Evolutionary conservation across 2,329 filamentous ascomycete genomes (phyloP).

Genomic region (Pseudocercospora eumusae): DNA sequence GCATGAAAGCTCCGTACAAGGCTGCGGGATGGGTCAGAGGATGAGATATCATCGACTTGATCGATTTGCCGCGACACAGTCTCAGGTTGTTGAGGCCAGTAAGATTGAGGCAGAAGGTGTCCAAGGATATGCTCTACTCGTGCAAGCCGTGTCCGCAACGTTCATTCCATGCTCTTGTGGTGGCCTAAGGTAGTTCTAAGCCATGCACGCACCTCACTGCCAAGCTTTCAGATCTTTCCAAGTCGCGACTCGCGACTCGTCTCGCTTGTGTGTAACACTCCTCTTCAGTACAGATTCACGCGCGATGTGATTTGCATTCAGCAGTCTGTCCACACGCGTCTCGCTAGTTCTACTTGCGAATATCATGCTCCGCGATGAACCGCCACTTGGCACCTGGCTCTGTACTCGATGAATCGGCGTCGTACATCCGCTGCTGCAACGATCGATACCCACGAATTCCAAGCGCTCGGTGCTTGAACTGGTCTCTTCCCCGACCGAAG

Average conservation of each 20-base stretch:
- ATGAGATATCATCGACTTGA: background rate
- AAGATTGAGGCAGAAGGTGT: background rate
- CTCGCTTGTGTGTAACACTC: background rate
- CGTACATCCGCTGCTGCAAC: background rate
- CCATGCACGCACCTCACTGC: background rate
- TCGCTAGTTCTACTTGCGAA: background rate
- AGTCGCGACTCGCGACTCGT: background rate
- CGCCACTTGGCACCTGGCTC: background rate
- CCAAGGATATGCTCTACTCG: too few relatives aligned
- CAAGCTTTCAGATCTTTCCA: background rate
- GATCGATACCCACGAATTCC: background rate
- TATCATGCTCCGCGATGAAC: background rate
- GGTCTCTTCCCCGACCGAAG: background rate
- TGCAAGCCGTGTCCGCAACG: too few relatives aligned
- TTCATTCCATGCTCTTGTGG: background rate
- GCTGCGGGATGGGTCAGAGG: background rate
- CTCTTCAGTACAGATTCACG: background rate
- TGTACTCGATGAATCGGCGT: background rate
- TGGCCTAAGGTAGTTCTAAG: background rate
- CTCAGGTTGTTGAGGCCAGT: background rate
- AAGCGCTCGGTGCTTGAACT: background rate
- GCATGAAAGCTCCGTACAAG: constrained; percentile 4
- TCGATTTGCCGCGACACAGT: too few relatives aligned
- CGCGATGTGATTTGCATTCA: too few relatives aligned
- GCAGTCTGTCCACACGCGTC: background rate